phyloP scores from a whole-genome alignment of 768 basidiomycete species.

The Mrakia frigida region DNA sequence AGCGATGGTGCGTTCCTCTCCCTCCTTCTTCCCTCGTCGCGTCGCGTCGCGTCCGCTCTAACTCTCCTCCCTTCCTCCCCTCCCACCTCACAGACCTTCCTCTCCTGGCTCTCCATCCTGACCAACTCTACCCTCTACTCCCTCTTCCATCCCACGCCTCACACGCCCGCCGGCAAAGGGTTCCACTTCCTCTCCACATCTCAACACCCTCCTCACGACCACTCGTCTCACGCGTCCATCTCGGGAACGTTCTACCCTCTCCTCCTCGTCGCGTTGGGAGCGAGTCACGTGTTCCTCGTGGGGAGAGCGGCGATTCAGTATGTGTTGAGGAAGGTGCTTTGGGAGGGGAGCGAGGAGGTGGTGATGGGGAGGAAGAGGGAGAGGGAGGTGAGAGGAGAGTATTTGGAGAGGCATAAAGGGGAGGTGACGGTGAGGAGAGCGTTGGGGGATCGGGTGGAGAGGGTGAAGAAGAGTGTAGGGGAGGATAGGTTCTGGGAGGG shows the following conservation, averaged over 20 bases:
- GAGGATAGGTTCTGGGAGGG: conserved; percentile 8
- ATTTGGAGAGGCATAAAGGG: conserved; percentile 34
- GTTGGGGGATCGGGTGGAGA: neutral
- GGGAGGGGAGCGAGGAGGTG: conserved; percentile 68
- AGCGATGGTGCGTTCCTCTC: conserved; percentile 54
- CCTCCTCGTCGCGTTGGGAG: conserved; percentile 65
- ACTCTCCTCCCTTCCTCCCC: neutral
- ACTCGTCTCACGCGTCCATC: conserved; percentile 6
- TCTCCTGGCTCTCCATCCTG: conserved; percentile 83
- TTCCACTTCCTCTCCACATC: conserved; percentile 13
- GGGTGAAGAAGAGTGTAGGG: neutral
- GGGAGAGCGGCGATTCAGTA: conserved; percentile 60
- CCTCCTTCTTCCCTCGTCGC: neutral
- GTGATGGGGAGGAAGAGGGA: conserved; percentile 56
- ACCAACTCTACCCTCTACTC: conserved; percentile 87
- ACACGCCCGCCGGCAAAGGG: neutral
- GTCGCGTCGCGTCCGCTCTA: neutral
- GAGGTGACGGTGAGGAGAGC: too few relatives aligned
- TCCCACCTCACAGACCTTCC: conserved; percentile 49
- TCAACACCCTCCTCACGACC: conserved; percentile 1
- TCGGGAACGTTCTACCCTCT: conserved; percentile 53
- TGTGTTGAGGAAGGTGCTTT: conserved; percentile 67
- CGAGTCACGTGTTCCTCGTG: conserved; percentile 81
- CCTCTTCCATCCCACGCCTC: conserved; percentile 61
- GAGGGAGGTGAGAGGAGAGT: conserved; percentile 47